Base-by-base conservation (phyloP, 2,329 filamentous ascomycete species). In the Fusarium citri region DNA sequence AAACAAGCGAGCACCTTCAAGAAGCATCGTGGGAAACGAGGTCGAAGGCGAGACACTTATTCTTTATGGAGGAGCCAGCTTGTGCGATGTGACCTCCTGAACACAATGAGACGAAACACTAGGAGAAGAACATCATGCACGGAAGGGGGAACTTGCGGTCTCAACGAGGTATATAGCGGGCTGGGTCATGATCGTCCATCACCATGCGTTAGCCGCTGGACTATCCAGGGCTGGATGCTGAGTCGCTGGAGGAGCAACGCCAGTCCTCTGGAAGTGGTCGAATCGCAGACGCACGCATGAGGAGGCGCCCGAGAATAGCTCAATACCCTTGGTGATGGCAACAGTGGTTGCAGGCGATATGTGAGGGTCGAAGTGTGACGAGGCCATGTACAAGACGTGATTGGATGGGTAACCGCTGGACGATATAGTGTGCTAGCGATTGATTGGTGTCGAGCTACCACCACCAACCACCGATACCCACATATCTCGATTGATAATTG, bases 131-230 rank as follows among this genome's bases (percentile, higher is more conserved):
- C 77, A 79, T 81, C 81, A 81, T 81, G 80, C 79, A 78, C 77
- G 77, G 76, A 77, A 77, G 76, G 77, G 76, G 78, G 79, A 73
- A 77, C 63, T 78, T 78, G 79, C 80, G 81, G 82, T 80, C 79
- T 77, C 76, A 77, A 81, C 81, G 80, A 80, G 82, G 85, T 87
- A 87, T 87, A 86, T 87, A 86, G 85, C 84, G 84, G 69, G 83
- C 81, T 85, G 83, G 61, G 79, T 86, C 84, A 86, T 79, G 80
- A 79, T 79, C 77, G 77, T 75, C 75, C 78, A 76, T 82, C 82
- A 80, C 76, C 81, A 79, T 77, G 78, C 76, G 76, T 79, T 79
- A 81, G 80, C 78, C 78, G 78, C 81, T 79, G 78, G 58, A 55
- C 61, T 73, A 60, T 48, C 54, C 78, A 81, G 78, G 79, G 78